Base-by-base conservation (phyloP, 306 rosid genomes). In the Vigna radiata region DNA sequence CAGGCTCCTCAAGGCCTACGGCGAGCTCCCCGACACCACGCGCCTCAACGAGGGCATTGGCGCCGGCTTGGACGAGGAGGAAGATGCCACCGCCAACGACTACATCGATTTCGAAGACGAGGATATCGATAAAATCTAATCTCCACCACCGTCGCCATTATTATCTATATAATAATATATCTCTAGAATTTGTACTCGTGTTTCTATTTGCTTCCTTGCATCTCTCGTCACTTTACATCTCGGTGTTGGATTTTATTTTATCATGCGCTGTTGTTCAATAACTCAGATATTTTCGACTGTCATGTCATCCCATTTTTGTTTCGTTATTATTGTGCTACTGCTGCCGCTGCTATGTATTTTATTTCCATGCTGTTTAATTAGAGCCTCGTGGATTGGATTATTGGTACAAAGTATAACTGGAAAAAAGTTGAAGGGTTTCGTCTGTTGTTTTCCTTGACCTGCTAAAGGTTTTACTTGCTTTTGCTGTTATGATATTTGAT, bases 1-100 rank as follows among this genome's bases (percentile, higher is more conserved):
- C 1, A 73, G 92, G 31, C 88, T 88, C 17, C 71, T 88, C 68
- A 88, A 88, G 83, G 90, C 92, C n/a, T 88, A 88, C 37, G 92
- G 90, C 4, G 92, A 88, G 81, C 78, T 88, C 9, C 92, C 92
- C 1, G 90, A 88, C 46, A 82, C 19, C 27, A 82, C 87, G 0
- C 70, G 92, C 37, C 83, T 88, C 31, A 88, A 88, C 39, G 92
- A 88, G 72, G 88, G 85, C 8, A 70, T 84, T n/a, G 83, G 83
- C 8, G 91, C 83, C 1, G 89, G 85, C 1, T n/a, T 88, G 50
- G 92, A 88, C 8, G 92, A 86, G 16, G 92, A 88, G 29, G 92
- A 86, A 4, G 90, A 86, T 4, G 86, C 63, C 14, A 41, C 71
- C 2, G 87, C 54, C 23, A 85, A 88, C 15, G 84, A 88, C 46